phyloP scores from a whole-genome alignment of 2,329 filamentous ascomycete genomes.

The Tolypocladium ovalisporum region DNA sequence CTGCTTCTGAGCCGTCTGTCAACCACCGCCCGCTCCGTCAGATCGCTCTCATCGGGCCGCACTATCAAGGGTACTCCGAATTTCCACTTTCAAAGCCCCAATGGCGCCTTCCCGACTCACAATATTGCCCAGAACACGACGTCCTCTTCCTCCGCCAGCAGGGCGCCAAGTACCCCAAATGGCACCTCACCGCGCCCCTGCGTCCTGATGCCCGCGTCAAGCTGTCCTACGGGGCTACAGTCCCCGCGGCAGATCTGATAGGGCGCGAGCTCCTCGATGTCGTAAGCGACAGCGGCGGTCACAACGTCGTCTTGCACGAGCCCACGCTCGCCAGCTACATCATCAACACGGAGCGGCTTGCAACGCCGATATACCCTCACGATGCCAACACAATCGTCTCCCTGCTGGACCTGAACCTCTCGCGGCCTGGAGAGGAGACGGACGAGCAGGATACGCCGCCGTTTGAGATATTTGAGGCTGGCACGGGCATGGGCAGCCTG shows the following conservation, averaged over 20 bases:
- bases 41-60: slow-evolving; percentile 14
- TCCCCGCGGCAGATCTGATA: slow-evolving; percentile 49
- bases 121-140: slow-evolving; percentile 22
- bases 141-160: slow-evolving; percentile 28
- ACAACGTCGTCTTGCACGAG: slow-evolving; percentile 45
- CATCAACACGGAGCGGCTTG: slow-evolving; percentile 51
- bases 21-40: background rate
- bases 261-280: slow-evolving; percentile 48
- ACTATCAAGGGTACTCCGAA: slow-evolving; percentile 13
- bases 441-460: slow-evolving; percentile 26
- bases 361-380: slow-evolving; percentile 66
- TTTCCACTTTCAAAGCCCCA: background rate
- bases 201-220: slow-evolving; percentile 18
- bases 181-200: slow-evolving; percentile 26
- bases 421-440: slow-evolving; percentile 23
- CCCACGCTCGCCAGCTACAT: slow-evolving; percentile 68
- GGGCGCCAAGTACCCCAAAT: slow-evolving; percentile 22
- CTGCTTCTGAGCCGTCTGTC: background rate
- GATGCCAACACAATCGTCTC: slow-evolving; percentile 68
- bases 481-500: slow-evolving; percentile 73
- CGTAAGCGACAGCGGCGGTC: slow-evolving; percentile 40
- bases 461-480: slow-evolving; percentile 71
- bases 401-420: slow-evolving; percentile 62
- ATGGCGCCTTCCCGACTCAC: background rate
- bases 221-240: slow-evolving; percentile 31